phyloP scores from a whole-genome alignment of 1,284 basidiomycete genomes.

The Vanrija humicola region DNA sequence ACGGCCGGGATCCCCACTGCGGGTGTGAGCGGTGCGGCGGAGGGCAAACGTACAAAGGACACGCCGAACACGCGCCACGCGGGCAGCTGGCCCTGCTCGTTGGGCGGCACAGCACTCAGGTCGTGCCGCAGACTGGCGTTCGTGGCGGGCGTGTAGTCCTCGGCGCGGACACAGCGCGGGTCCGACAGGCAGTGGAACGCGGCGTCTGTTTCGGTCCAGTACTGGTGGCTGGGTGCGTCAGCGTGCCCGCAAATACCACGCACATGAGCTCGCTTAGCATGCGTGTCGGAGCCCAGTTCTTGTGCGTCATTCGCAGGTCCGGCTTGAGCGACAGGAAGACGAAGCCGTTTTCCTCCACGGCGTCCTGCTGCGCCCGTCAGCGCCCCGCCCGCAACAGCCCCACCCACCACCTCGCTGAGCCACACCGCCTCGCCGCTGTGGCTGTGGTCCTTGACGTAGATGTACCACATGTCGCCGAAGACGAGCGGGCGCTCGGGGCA shows the following conservation, averaged over 20 bases:
- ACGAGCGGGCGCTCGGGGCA: constrained; percentile 36
- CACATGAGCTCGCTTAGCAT: constrained; percentile 1
- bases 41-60: constrained; percentile 34
- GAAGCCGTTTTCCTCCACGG: not conserved
- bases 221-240: not conserved
- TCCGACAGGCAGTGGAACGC: constrained; percentile 37
- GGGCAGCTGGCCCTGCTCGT: constrained; percentile 37
- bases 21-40: too few species aligned
- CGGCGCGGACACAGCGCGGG: constrained; percentile 38
- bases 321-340: not conserved
- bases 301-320: not conserved
- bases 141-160: constrained; percentile 32
- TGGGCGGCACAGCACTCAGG: constrained; percentile 21
- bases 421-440: constrained; percentile 36
- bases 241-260: not conserved
- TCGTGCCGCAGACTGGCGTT: constrained; percentile 20
- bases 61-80: constrained; percentile 37
- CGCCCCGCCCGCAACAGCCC: not conserved
- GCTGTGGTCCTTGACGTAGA: constrained; percentile 11
- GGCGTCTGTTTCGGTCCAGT: constrained; percentile 16
- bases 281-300: constrained; percentile 2
- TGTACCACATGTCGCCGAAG: constrained; percentile 35
- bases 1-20: constrained; percentile 9
- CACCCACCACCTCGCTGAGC: constrained; percentile 25
- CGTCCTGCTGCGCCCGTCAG: not conserved